phyloP scores from a whole-genome alignment of 2,329 filamentous ascomycete genomes.

The Botryotinia calthae region DNA sequence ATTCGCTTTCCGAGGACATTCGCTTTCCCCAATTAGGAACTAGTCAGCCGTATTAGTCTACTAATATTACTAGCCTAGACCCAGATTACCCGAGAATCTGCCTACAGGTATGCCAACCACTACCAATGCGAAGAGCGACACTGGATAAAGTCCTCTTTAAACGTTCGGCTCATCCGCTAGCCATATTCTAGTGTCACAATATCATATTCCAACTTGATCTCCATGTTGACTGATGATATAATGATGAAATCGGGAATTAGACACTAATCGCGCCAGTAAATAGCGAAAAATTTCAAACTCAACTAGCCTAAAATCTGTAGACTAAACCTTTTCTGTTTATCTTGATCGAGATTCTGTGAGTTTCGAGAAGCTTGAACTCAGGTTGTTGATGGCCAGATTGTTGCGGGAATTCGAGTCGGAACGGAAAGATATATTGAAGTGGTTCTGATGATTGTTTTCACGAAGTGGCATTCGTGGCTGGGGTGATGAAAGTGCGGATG shows the following conservation, averaged over 20 bases:
- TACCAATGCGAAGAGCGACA: neutral
- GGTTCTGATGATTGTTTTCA: neutral
- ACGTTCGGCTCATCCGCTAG: neutral
- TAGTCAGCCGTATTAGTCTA: too few relatives aligned
- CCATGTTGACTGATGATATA: neutral
- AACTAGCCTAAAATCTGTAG: neutral
- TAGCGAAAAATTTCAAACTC: neutral
- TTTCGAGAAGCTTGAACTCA: neutral
- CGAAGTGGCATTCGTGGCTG: neutral
- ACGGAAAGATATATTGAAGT: neutral
- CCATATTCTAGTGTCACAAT: neutral
- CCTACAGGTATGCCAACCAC: neutral
- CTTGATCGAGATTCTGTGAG: neutral
- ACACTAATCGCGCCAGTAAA: neutral
- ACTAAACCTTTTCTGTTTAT: neutral
- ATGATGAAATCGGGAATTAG: neutral
- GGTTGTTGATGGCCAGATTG: neutral
- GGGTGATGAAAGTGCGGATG: neutral
- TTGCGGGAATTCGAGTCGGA: neutral
- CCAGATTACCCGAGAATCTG: neutral
- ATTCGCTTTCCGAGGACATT: too few relatives aligned
- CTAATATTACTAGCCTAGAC: neutral
- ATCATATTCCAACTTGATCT: neutral
- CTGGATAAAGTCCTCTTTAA: neutral
- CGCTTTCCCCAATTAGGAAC: too few relatives aligned